A percentile compares a stretch with the other conserved stretches of the same genome.
phyloP scores from a whole-genome alignment of 2,329 filamentous ascomycete genomes.

The Trichoderma polysporum region DNA sequence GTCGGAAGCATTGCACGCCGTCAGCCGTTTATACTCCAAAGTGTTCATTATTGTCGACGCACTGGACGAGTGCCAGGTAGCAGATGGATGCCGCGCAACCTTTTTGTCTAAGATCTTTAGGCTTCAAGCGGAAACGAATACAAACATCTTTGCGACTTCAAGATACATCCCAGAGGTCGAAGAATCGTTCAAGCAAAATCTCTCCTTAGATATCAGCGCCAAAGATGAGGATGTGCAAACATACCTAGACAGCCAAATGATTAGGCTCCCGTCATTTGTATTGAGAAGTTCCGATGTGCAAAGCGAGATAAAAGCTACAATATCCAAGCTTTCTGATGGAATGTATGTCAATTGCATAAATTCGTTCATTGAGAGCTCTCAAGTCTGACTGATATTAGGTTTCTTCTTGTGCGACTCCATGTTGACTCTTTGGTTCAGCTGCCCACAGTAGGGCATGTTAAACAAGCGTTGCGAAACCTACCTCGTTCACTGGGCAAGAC shows the following conservation, averaged over 20 bases:
- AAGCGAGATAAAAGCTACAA: background rate
- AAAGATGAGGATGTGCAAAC: constrained; percentile 10
- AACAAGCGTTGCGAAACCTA: background rate
- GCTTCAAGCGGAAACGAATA: background rate
- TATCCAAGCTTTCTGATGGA: background rate
- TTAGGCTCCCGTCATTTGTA: background rate
- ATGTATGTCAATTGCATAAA: background rate
- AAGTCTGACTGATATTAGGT: background rate
- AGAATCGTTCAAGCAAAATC: background rate
- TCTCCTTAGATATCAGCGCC: background rate
- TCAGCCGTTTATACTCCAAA: background rate
- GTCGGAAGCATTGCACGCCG: background rate
- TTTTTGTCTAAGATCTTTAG: background rate
- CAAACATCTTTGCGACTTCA: constrained; percentile 13
- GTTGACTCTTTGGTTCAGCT: background rate
- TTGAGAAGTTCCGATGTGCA: background rate
- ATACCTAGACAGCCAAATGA: background rate
- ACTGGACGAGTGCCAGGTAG: constrained; percentile 1
- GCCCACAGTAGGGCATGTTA: background rate
- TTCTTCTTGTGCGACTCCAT: background rate
- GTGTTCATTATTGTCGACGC: constrained; percentile 12
- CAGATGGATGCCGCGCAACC: background rate
- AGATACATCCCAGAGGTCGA: constrained; percentile 23
- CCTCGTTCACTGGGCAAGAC: background rate
- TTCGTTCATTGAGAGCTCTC: background rate